Evolutionary conservation across 1,139 yeast species (phyloP).

Genomic region (Groenewaldozyma auringiensis): DNA sequence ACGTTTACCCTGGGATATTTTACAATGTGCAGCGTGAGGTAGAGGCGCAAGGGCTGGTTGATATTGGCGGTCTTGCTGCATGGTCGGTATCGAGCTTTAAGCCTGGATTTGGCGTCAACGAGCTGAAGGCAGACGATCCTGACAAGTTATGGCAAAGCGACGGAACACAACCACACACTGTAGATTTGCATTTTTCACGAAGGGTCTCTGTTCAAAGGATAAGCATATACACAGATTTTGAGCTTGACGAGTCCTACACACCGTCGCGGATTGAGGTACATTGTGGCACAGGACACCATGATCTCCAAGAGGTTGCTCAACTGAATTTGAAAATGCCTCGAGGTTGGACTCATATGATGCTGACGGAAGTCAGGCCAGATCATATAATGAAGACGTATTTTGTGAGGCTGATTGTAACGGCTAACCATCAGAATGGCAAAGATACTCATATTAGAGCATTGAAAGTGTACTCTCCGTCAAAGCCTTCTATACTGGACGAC

Average conservation of each 20-base stretch:
- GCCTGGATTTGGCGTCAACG: conserved; percentile 61
- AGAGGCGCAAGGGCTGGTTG: conserved; percentile 53
- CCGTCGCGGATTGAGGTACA: conserved; percentile 64
- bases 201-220: conserved; percentile 63
- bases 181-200: conserved; percentile 77
- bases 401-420: conserved; percentile 57
- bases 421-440: conserved; percentile 93
- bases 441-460: conserved; percentile 86
- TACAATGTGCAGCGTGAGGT: conserved; percentile 26
- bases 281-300: conserved; percentile 86
- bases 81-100: conserved; percentile 82
- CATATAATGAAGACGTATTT: conserved; percentile 65
- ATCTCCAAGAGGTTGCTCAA: conserved; percentile 64
- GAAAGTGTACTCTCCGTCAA: conserved; percentile 43
- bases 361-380: conserved; percentile 48
- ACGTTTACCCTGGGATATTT: conserved; percentile 27
- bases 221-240: conserved; percentile 59
- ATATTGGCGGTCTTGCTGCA: conserved; percentile 71
- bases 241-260: conserved; percentile 83
- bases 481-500: conserved; percentile 14
- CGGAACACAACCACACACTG: conserved; percentile 83
- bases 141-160: conserved; percentile 90
- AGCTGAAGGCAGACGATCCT: conserved; percentile 69
- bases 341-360: conserved; percentile 79
- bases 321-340: conserved; percentile 62